Evolutionary conservation across 495 filamentous ascomycete species (phyloP), one percentile per base, ranked within the genome.

Genomic region (Lepraria neglecta): DNA sequence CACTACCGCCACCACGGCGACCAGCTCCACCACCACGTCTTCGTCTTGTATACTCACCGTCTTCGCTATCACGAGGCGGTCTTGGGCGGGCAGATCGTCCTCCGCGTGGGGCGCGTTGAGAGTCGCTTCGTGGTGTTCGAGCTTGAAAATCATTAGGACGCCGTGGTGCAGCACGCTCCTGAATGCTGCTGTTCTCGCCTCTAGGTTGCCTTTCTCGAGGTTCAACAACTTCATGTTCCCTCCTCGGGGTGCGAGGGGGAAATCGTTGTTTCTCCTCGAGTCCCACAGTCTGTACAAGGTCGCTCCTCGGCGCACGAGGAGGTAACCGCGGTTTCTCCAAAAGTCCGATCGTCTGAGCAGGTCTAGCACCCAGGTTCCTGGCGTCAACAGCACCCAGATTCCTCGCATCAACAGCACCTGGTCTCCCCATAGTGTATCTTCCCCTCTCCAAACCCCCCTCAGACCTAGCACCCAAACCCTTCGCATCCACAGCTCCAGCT

Each of bases 301-400:
- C 12, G 4, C 38, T 33, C 21, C 28, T 17, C 28, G 30, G 38
- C 11, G n/a, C 21, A 28, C 47, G 56, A 48, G 21, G 6, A 27
- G 27, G 61, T 27, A 53, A 28, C 27, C 27, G 51, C n/a, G 42
- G 46, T 38, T 46, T 52, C 19, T 61, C 51, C 19, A 17, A 6
- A 19, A 54, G 30, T 5, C 42, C 51, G 3, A 15, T 4, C 11
- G 19, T 56, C 7, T 56, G 38, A 17, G 35, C 27, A 45, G 59
- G 59, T 21, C 28, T 46, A 5, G 40, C 40, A 61, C 38, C 59
- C n/a, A 56, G 52, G 12, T 30, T 40, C 21, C 59, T 61, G 1
- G 59, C 59, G n/a, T 56, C 59, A 10, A 56, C 9, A 5, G 51
- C 42, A 12, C 44, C 11, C 35, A 38, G 35, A 11, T 12, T 4